Conservation (phyloP, 2,329 filamentous ascomycete species). For the Sodiomyces alkalinus region DNA sequence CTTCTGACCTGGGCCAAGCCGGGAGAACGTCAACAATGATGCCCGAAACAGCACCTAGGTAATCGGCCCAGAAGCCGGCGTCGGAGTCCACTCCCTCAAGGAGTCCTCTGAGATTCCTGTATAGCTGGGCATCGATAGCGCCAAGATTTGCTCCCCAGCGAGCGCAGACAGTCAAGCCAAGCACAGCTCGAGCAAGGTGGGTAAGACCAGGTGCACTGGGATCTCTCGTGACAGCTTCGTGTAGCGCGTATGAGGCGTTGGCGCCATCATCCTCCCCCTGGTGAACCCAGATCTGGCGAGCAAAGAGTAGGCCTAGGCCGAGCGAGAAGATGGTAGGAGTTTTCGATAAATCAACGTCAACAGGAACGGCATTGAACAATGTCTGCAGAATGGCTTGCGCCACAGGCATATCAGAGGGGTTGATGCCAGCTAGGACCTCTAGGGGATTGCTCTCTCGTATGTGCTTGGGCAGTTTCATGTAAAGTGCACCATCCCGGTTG, state of each 20-base stretch:
- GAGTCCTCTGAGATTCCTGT: conserved; percentile 25
- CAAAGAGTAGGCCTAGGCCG: conserved; percentile 28
- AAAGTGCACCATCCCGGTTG: conserved; percentile 70
- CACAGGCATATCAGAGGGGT: conserved; percentile 4
- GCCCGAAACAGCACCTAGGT: conserved; percentile 31
- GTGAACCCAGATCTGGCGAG: conserved; percentile 34
- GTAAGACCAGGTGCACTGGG: conserved; percentile 58
- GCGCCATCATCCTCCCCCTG: conserved; percentile 30
- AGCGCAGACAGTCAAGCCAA: conserved; percentile 57
- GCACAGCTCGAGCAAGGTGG: conserved; percentile 53
- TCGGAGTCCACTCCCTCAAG: conserved; percentile 20
- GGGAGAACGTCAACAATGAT: conserved; percentile 27
- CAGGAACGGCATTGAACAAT: conserved; percentile 27
- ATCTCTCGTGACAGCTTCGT: conserved; percentile 53
- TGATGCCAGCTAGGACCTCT: conserved; percentile 16
- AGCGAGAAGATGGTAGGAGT: conserved; percentile 26
- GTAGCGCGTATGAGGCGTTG: conserved; percentile 55
- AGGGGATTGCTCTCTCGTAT: conserved; percentile 54
- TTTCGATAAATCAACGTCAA: conserved; percentile 16
- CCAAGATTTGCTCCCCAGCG: conserved; percentile 54
- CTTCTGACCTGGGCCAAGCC: conserved; percentile 20
- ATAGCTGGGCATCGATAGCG: conserved; percentile 28
- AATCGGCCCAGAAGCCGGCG: conserved; percentile 36
- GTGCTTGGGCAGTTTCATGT: conserved; percentile 46
- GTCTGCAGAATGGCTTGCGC: conserved; percentile 21